These are phyloP conservation scores for Arthroderma sp. DNA, from an alignment of 2,329 filamentous ascomycete species.

Conservation along the genomic window DNA sequence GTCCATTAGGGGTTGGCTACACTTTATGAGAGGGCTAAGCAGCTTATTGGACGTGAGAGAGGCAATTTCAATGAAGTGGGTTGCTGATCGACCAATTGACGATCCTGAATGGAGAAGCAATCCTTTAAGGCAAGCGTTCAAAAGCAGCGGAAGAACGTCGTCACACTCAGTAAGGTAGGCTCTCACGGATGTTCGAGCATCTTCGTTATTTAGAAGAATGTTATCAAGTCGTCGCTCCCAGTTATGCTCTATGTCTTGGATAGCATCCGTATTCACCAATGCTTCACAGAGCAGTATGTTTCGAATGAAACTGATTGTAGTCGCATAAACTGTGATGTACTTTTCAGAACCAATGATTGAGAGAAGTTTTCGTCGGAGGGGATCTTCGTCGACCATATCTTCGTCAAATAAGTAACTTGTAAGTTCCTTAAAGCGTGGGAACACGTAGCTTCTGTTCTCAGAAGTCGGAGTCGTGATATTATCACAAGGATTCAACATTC, in stretches of 20 bases:
- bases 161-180: conserved; percentile 23
- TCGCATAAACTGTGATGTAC: conserved; percentile 39
- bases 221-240: conserved; percentile 75
- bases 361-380: conserved; percentile 5
- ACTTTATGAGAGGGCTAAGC: conserved; percentile 40
- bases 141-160: conserved; percentile 30
- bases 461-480: conserved; percentile 29
- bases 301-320: conserved; percentile 58
- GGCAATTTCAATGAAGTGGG: conserved; percentile 43
- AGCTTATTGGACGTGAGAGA: conserved; percentile 44
- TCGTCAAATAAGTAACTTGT: conserved; percentile 18
- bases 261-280: conserved; percentile 25
- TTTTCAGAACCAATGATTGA: neutral
- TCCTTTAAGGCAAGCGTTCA: conserved; percentile 36
- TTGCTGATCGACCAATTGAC: conserved; percentile 35
- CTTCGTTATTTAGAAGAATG: conserved; percentile 56
- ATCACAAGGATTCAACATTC: conserved; percentile 45
- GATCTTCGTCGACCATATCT: neutral
- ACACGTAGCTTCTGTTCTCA: conserved; percentile 34
- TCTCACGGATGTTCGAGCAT: conserved; percentile 46
- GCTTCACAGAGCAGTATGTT: conserved; percentile 50
- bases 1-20: conserved; percentile 44
- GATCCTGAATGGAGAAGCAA: conserved; percentile 28
- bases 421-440: conserved; percentile 29
- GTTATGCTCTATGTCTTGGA: conserved; percentile 35